These are phyloP conservation scores for Sphagnurus paluster DNA, from an alignment of 1,284 basidiomycete genomes.

Conservation along the genomic window DNA sequence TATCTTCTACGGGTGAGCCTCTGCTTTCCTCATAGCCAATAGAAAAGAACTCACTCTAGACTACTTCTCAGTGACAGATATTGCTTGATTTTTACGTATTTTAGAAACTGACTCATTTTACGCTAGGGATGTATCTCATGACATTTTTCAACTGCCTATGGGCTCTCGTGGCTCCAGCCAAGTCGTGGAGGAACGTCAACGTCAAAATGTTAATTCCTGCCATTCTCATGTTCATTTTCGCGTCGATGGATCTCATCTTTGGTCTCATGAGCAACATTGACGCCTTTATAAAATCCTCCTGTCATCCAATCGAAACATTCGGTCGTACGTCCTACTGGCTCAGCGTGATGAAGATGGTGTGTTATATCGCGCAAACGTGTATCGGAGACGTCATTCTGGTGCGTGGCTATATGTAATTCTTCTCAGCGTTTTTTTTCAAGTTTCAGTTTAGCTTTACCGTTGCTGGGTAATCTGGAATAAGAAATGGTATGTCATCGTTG, in stretches of 20 bases:
- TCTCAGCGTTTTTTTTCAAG: background rate
- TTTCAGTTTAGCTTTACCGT: slow-evolving; percentile 31
- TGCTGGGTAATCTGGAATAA: slow-evolving; percentile 36
- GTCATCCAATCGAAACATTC: slow-evolving; percentile 32
- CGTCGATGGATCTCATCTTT: slow-evolving; percentile 38
- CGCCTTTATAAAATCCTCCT: slow-evolving; percentile 33
- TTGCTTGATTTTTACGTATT: too few relatives aligned
- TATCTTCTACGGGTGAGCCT: slow-evolving; percentile 35
- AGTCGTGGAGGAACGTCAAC: slow-evolving; percentile 26
- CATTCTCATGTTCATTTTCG: slow-evolving; percentile 36
- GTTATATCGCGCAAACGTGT: slow-evolving; percentile 32
- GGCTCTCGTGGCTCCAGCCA: slow-evolving; percentile 34
- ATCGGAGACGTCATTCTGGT: slow-evolving; percentile 40
- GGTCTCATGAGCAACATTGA: slow-evolving; percentile 39
- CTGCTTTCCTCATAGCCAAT: too few relatives aligned
- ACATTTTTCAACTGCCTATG: slow-evolving; percentile 35
- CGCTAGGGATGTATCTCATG: slow-evolving; percentile 36
- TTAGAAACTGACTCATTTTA: background rate
- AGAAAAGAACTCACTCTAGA: too few relatives aligned
- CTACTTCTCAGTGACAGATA: too few relatives aligned
- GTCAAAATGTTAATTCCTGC: slow-evolving; percentile 37
- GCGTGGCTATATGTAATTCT: slow-evolving; percentile 11
- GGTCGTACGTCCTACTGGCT: slow-evolving; percentile 34
- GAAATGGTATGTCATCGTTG: slow-evolving; percentile 28
- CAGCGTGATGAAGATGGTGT: slow-evolving; percentile 34